These are phyloP conservation scores for Colletotrichum sp. DNA, from an alignment of 2,329 filamentous ascomycete species.

Conservation along the genomic window DNA sequence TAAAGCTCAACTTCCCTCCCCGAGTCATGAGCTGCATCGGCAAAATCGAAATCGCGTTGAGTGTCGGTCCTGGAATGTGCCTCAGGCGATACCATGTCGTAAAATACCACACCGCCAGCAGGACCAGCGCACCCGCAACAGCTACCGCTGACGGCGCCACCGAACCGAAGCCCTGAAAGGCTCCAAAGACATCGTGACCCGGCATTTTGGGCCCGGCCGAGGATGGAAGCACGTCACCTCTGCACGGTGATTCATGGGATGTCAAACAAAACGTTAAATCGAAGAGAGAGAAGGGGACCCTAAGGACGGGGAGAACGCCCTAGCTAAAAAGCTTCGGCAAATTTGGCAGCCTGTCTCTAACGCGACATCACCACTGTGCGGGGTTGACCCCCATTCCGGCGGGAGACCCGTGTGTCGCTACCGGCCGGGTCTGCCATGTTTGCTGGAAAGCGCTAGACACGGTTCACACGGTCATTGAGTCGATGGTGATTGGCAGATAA, in stretches of 20 bases:
- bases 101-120: background rate
- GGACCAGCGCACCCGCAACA: background rate
- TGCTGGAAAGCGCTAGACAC: background rate
- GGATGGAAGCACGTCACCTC: background rate
- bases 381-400: background rate
- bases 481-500: background rate
- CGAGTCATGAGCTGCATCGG: conserved; percentile 27
- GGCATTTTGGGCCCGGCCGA: background rate
- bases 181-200: background rate
- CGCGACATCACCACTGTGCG: background rate
- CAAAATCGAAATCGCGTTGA: conserved; percentile 32
- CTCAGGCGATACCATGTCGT: conserved; percentile 32
- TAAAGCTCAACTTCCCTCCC: conserved; percentile 3
- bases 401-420: background rate
- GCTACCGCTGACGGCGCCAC: rapidly evolving
- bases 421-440: background rate
- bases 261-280: background rate
- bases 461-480: background rate
- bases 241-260: background rate
- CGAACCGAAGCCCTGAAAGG: background rate
- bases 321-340: background rate
- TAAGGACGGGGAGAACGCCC: background rate
- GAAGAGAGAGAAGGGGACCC: background rate
- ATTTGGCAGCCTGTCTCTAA: background rate
- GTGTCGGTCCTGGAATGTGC: conserved; percentile 35